Evolutionary conservation across 2,329 filamentous ascomycete genomes (phyloP).

Genomic region (Alternaria brassicicola): DNA sequence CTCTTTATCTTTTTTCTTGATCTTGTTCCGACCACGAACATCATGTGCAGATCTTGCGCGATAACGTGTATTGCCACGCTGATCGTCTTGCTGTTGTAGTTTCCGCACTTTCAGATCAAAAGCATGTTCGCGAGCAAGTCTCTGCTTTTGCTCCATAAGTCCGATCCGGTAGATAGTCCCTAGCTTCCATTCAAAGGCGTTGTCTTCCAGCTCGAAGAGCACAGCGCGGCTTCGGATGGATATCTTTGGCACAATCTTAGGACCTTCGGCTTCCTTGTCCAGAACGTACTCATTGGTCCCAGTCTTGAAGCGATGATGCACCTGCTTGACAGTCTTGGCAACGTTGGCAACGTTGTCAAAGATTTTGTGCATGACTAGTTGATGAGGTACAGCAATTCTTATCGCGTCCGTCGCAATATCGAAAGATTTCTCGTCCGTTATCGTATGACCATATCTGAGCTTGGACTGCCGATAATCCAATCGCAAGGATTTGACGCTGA

Average conservation of each 20-base stretch:
- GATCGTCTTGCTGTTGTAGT: conserved; percentile 68
- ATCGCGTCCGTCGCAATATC: conserved; percentile 87
- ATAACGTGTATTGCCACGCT: conserved; percentile 56
- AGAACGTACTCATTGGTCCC: conserved; percentile 87
- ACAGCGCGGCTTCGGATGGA: conserved; percentile 82
- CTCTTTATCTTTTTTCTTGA: conserved; percentile 41
- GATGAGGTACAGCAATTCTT: conserved; percentile 85
- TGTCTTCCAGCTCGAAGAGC: conserved; percentile 92
- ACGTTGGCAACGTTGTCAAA: conserved; percentile 94
- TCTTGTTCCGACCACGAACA: conserved; percentile 45
- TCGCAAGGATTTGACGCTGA: conserved; percentile 81
- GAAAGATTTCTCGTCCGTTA: conserved; percentile 77
- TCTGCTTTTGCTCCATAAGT: conserved; percentile 85
- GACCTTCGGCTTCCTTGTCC: conserved; percentile 81
- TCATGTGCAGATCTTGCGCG: conserved; percentile 61
- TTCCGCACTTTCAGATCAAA: conserved; percentile 87
- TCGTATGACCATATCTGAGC: conserved; percentile 66
- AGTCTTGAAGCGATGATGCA: conserved; percentile 91
- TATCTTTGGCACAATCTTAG: conserved; percentile 85
- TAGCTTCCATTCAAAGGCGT: conserved; percentile 96
- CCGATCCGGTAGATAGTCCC: conserved; percentile 92
- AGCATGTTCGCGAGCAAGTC: conserved; percentile 86
- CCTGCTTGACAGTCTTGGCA: conserved; percentile 82
- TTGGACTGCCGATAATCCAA: conserved; percentile 80
- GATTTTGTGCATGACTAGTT: conserved; percentile 85